Evolutionary conservation across 805 yeast genomes (phyloP).

Genomic region (Pichia manshurica): DNA sequence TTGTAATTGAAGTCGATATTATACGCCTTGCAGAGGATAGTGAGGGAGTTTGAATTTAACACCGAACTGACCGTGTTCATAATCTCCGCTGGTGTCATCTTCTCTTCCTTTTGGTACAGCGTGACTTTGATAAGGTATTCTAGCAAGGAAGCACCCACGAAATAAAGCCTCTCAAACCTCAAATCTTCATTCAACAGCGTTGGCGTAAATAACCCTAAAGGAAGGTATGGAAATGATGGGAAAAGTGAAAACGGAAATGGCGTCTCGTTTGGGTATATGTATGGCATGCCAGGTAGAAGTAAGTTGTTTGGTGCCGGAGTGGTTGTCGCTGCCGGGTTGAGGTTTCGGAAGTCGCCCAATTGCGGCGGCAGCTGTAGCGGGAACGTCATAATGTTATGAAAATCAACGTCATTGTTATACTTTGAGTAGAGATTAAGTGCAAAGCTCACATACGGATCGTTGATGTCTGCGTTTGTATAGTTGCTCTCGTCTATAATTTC

Average conservation of each 20-base stretch:
- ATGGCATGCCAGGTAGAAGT: background rate
- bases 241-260: conserved; percentile 3
- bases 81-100: background rate
- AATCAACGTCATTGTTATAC: conserved; percentile 9
- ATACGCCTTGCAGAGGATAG: conserved; percentile 4
- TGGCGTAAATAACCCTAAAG: background rate
- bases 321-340: background rate
- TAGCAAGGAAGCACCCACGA: conserved; percentile 7
- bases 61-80: background rate
- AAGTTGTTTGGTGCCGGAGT: background rate
- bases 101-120: background rate
- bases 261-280: background rate
- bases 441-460: conserved; percentile 7
- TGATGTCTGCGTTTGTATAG: conserved; percentile 4
- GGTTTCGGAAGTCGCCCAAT: background rate
- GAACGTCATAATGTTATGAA: conserved; percentile 3
- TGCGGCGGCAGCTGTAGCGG: background rate
- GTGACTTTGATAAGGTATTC: conserved; percentile 3
- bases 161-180: background rate
- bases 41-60: background rate
- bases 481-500: conserved; percentile 2
- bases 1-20: conserved; percentile 8
- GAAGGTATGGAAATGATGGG: conserved; percentile 6
- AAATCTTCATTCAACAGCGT: background rate
- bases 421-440: conserved; percentile 7